Base-by-base conservation (phyloP, 805 yeast genomes). In the Saccharomycopsis amapae region DNA sequence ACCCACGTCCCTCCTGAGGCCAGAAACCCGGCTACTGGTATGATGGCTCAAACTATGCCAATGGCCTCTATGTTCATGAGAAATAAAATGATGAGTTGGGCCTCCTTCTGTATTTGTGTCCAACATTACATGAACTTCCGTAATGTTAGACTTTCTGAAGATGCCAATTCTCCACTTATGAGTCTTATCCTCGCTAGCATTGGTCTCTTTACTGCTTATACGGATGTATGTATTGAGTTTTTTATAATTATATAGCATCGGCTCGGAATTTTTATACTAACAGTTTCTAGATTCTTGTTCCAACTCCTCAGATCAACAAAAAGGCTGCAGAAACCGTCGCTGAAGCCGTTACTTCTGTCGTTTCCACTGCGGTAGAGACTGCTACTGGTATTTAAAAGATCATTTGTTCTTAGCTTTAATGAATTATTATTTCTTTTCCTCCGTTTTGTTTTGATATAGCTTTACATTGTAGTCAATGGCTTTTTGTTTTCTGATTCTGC, bases 11-110 rank as follows among this genome's bases (percentile, higher is more conserved):
- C 42, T 23, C 45, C 42, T 28, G 42, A 43, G 19, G 31, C 46
- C 2, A 44, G 44, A 22, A 40, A 17, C 12, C 53, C 53, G 24
- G 41, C 53, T 3, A 50, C 53, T 2, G 53, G 46, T 10, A 44
- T 41, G 46, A 38, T 50, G 33, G 46, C 53, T n/a, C 53, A 50
- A 30, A 50, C 53, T 9, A 25, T 50, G 33, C 53, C 53, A 33
- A 50, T 50, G 53, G 53, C 53, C 1, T 30, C 53, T 13, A 50
- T 50, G 53, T 50, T 50, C 28, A 38, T 50, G 52, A 42, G 53
- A 47, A 50, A 50, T 26, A 43, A 40, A 35, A 33, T 50, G 49
- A 19, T 50, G 9, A 44, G 51, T 43, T 50, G 53, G 53, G 38
- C 41, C 3, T 24, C 46, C 9, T 48, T 50, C 18, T 44, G 46